Percentiles rank a stretch among this genome's conserved stretches.
These are phyloP conservation scores for Albugo laibachii DNA, from an alignment of 352 stramenopile species.

Conservation along the genomic window DNA sequence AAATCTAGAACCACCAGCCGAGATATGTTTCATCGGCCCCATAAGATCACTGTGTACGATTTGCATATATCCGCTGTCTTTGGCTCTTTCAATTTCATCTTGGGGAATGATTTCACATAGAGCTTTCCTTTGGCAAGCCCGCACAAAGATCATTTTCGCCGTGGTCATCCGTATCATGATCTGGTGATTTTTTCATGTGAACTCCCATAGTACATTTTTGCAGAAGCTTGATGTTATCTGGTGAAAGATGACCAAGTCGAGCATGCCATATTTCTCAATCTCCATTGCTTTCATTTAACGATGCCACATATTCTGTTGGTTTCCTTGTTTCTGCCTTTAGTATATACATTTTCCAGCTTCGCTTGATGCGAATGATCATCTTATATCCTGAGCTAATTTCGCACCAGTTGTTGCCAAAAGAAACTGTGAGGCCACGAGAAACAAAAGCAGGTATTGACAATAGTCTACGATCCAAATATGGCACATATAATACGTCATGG, in stretches of 20 bases:
- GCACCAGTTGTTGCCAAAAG: no score
- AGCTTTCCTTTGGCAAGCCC: neutral
- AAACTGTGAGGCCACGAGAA: neutral
- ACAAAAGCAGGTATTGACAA: slow-evolving; percentile 2
- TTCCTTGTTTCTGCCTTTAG: neutral
- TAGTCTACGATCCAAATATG: slow-evolving; percentile 6
- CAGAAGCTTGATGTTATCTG: neutral
- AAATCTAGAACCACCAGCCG: neutral
- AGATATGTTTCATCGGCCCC: neutral
- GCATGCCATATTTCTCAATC: slow-evolving; percentile 3
- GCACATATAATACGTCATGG: slow-evolving; percentile 9
- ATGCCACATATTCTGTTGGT: neutral
- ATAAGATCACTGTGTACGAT: neutral
- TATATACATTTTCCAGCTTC: neutral
- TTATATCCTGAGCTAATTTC: neutral
- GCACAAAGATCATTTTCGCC: neutral
- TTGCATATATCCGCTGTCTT: neutral
- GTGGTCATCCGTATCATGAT: slow-evolving; percentile 1
- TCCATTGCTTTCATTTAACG: neutral
- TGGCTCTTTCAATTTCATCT: neutral
- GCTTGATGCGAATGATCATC: slow-evolving; percentile 1
- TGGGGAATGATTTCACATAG: neutral
- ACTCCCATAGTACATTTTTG: neutral
- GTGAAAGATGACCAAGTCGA: slow-evolving; percentile 1
- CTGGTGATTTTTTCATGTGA: neutral